A percentile compares a stretch with the other conserved stretches of the same genome.
These are phyloP conservation scores for Volvox carteri DNA, from an alignment of 163 green algal genomes.

Conservation along the genomic window DNA sequence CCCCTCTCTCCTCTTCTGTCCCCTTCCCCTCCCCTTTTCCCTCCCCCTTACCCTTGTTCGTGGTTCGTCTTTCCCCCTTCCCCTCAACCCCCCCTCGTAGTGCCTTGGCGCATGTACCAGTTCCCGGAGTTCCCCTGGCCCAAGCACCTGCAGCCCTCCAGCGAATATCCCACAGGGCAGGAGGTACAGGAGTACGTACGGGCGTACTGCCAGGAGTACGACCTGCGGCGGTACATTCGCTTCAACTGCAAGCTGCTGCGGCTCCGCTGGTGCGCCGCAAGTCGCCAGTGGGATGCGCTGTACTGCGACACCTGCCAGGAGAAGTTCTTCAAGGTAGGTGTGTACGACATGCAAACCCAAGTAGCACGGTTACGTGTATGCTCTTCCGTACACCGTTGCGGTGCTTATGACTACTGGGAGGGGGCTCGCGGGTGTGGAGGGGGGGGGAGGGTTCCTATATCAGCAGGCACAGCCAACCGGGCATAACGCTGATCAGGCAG, in stretches of 20 bases:
- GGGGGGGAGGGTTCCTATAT: too few species aligned
- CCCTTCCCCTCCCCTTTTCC: neutral
- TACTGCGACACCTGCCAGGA: constrained; percentile 32
- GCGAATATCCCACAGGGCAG: constrained; percentile 42
- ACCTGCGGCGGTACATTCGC: constrained; percentile 35
- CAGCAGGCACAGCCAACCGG: too few species aligned
- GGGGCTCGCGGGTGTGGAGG: too few species aligned
- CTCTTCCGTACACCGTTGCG: too few species aligned
- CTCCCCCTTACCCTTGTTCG: too few species aligned
- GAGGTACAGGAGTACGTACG: constrained; percentile 41
- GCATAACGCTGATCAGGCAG: too few species aligned
- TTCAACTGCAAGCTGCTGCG: constrained; percentile 54
- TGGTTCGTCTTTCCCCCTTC: neutral
- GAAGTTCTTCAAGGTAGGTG: constrained; percentile 48
- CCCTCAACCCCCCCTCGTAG: constrained; percentile 7
- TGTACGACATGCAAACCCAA: too few species aligned
- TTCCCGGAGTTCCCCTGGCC: constrained; percentile 40
- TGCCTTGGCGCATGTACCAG: constrained; percentile 45
- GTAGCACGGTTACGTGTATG: too few species aligned
- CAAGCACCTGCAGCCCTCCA: constrained; percentile 31
- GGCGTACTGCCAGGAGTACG: constrained; percentile 1
- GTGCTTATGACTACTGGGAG: too few species aligned
- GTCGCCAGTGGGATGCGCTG: constrained; percentile 28
- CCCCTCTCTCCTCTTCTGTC: neutral
- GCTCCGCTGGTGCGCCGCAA: constrained; percentile 10